Evolutionary conservation across 2,329 filamentous ascomycete genomes (phyloP).

Genomic region (Atkinsonella texensis): DNA sequence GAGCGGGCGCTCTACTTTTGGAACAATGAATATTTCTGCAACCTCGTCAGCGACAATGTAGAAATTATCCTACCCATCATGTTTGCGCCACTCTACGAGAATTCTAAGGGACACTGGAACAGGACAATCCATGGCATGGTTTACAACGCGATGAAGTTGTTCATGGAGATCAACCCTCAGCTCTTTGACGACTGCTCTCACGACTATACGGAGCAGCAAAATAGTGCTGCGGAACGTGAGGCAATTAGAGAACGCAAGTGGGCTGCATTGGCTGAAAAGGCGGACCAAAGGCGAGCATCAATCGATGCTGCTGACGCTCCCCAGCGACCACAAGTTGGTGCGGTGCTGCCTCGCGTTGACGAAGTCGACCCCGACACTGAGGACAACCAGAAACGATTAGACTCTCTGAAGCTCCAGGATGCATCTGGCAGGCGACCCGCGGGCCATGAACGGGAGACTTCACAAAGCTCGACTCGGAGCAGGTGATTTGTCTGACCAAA

Average conservation of each 20-base stretch:
- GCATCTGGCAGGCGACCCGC: constrained; percentile 46
- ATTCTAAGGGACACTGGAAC: constrained; percentile 99
- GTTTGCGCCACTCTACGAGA: constrained; percentile 97
- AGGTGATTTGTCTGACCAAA: constrained; percentile 25
- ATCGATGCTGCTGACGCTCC: constrained; percentile 21
- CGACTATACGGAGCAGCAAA: constrained; percentile 94
- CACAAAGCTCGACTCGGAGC: constrained; percentile 41
- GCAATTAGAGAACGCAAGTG: constrained; percentile 75
- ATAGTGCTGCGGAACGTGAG: constrained; percentile 76
- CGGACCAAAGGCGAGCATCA: constrained; percentile 50
- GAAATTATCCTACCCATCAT: constrained; percentile 98
- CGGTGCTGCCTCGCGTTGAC: constrained; percentile 43
- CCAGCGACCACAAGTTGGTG: constrained; percentile 25
- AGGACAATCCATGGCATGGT: constrained; percentile 99
- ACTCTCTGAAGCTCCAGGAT: constrained; percentile 84
- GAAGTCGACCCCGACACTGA: constrained; percentile 71
- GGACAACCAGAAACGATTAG: constrained; percentile 75
- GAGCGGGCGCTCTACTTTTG: constrained; percentile 97
- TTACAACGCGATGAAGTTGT: constrained; percentile 99
- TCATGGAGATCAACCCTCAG: constrained; percentile 99
- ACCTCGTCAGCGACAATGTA: constrained; percentile 96
- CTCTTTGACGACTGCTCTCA: constrained; percentile 98
- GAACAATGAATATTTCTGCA: constrained; percentile 99
- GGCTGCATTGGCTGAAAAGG: constrained; percentile 74
- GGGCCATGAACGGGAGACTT: constrained; percentile 48